Evolutionary conservation across 129 eudicot genomes (phyloP), one percentile per base, ranked within the genome.

Genomic region (Silybum marianum): DNA sequence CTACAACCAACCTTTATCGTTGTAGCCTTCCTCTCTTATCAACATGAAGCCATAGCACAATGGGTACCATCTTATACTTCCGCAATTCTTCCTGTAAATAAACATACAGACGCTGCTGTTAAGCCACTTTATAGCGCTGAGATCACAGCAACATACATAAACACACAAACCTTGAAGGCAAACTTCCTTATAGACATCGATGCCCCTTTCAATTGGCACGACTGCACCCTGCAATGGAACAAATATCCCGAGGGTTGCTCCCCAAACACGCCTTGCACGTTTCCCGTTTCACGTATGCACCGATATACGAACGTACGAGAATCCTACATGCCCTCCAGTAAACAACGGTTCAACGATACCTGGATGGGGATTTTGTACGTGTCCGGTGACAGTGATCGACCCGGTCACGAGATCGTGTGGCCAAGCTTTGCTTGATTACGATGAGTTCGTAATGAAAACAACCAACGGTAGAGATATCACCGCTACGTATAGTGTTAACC

Each of bases 171-270:
- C 48, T 36, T 72, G 18, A n/a, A 39, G 5, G 76, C 44, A 39
- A 22, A 72, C 76, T 72, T 38, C 48, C 28, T 72, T 3, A 72
- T 72, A 34, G 76, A 72, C 76, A 13, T 46, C 60, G 60, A 46
- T 10, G 54, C 76, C 5, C 36, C 62, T 19, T 40, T 72, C 28
- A 38, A 48, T 11, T 72, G 76, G 76, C 48, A 38, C 3, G 24
- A 16, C 16, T 72, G 76, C n/a, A 38, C 4, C 25, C 13, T 46
- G 6, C 44, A 11, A 38, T 72, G 58, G 60, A 38, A 39, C 34
- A 48, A 28, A 9, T 3, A 5, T 32, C 34, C 34, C 0, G n/a
- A 38, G 1, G 62, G 22, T 7, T 39, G 76, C 62, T 4, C 28
- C 10, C 18, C 5, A 16, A 46, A 2, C 60, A 46, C 60, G n/a